Conservation (phyloP, 108 stramenopile species). For the Skeletonema costatum region DNA sequence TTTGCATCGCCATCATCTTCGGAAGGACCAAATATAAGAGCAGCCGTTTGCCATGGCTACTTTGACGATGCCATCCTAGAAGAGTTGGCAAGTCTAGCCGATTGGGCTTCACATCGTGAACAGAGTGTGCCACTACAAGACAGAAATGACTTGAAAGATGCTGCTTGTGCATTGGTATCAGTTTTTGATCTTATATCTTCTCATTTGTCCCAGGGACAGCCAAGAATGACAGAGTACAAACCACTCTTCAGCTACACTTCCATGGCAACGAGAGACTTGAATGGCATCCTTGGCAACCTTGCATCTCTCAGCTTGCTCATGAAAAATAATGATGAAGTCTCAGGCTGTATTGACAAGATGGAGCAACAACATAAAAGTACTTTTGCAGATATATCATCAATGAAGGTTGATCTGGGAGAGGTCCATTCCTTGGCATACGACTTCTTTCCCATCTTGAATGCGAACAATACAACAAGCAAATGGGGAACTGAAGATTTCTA, state of each 20-base stretch:
- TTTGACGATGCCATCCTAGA: slow-evolving; percentile 42
- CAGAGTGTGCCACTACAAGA: background rate
- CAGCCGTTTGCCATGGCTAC: slow-evolving; percentile 56
- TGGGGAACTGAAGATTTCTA: slow-evolving; percentile 32
- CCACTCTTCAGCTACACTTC: slow-evolving; percentile 49
- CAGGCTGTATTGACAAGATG: slow-evolving; percentile 10
- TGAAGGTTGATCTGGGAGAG: background rate
- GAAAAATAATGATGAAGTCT: background rate
- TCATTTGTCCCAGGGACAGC: background rate
- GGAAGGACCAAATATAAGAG: slow-evolving; percentile 70
- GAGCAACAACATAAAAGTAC: slow-evolving; percentile 3
- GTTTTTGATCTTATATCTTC: slow-evolving; percentile 24
- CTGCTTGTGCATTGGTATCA: slow-evolving; percentile 26
- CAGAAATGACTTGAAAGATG: slow-evolving; percentile 16
- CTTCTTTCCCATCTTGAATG: slow-evolving; percentile 3
- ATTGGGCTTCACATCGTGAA: background rate
- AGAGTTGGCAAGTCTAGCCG: slow-evolving; percentile 33
- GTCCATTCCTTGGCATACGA: background rate
- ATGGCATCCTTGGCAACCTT: slow-evolving; percentile 13
- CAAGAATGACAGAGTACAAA: slow-evolving; percentile 19
- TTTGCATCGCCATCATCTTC: slow-evolving; percentile 45
- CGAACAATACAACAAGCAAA: background rate
- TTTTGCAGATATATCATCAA: background rate
- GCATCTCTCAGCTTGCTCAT: slow-evolving; percentile 16
- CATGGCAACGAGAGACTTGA: slow-evolving; percentile 17